Percentiles rank a stretch among this genome's conserved stretches.
Conservation (phyloP, 1,139 yeast genomes). For the Yamadazyma mexicana region DNA sequence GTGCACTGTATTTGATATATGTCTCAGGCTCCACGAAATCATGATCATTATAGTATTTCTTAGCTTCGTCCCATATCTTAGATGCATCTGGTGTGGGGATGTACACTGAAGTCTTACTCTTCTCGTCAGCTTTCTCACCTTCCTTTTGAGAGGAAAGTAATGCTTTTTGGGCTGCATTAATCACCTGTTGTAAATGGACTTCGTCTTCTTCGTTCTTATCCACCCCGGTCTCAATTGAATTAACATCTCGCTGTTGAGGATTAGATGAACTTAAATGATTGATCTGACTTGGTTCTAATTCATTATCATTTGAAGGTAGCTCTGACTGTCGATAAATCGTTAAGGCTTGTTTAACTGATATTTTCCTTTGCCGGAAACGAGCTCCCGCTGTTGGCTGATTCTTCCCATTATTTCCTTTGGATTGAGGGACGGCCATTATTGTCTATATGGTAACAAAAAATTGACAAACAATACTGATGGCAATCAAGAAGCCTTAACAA, state of each 20-base stretch:
- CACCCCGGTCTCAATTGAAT: conserved; percentile 95
- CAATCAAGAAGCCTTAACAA: too few species aligned
- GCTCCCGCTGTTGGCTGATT: conserved; percentile 52
- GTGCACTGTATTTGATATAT: conserved; percentile 87
- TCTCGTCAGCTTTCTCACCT: conserved; percentile 30
- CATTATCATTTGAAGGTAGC: conserved; percentile 70
- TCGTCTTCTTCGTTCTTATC: conserved; percentile 98
- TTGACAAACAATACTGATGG: too few species aligned
- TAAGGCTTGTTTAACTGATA: conserved; percentile 86
- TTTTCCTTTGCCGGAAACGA: conserved; percentile 86
- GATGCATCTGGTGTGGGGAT: conserved; percentile 99
- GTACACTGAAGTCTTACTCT: conserved; percentile 50
- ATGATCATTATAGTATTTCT: conserved; percentile 63
- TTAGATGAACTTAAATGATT: conserved; percentile 34
- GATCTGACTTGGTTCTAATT: conserved; percentile 47
- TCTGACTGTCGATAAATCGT: conserved; percentile 77
- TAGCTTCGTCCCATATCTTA: conserved; percentile 74
- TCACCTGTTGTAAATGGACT: conserved; percentile 91
- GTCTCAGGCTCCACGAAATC: conserved; percentile 71
- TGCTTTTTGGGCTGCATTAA: conserved; percentile 71
- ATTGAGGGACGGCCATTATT: conserved; percentile 30
- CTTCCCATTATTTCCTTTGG: conserved; percentile 30
- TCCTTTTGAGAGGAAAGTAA: conserved; percentile 36
- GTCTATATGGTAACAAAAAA: not conserved
- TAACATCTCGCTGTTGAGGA: conserved; percentile 78